Conservation (phyloP, 1,284 basidiomycete genomes). For the Fomitopsis schrenkii region DNA sequence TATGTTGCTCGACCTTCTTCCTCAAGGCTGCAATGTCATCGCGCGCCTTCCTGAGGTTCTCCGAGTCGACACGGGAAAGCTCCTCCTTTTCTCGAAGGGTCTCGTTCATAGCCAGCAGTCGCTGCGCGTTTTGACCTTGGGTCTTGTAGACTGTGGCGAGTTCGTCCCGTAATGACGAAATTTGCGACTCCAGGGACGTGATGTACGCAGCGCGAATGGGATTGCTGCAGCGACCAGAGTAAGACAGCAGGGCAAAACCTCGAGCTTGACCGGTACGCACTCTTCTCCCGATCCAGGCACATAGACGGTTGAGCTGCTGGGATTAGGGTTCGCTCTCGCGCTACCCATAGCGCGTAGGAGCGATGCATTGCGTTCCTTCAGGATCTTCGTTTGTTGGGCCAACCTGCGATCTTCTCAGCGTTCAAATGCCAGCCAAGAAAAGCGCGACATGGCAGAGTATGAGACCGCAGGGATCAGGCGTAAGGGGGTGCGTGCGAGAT, state of each 20-base stretch:
- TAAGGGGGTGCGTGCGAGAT: slow-evolving; percentile 10
- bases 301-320: slow-evolving; percentile 58
- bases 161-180: slow-evolving; percentile 87
- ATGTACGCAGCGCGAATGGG: slow-evolving; percentile 86
- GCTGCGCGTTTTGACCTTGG: slow-evolving; percentile 93
- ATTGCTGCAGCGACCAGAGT: slow-evolving; percentile 33
- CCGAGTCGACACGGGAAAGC: slow-evolving; percentile 68
- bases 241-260: slow-evolving; percentile 9
- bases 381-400: slow-evolving; percentile 82
- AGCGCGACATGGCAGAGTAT: slow-evolving; percentile 7
- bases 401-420: slow-evolving; percentile 74
- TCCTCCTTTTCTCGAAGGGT: slow-evolving; percentile 91
- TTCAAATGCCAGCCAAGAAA: slow-evolving; percentile 19
- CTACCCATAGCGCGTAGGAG: slow-evolving; percentile 76
- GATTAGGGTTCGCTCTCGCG: slow-evolving; percentile 62
- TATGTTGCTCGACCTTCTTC: slow-evolving; percentile 81
- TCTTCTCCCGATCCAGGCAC: slow-evolving; percentile 70
- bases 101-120: slow-evolving; percentile 90
- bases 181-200: slow-evolving; percentile 88
- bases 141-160: slow-evolving; percentile 93
- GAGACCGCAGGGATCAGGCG: slow-evolving; percentile 18
- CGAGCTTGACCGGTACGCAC: slow-evolving; percentile 37
- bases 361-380: slow-evolving; percentile 87
- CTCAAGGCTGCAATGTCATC: slow-evolving; percentile 71
- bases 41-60: slow-evolving; percentile 66